These are phyloP conservation scores for Infundibulicybe gibba DNA, from an alignment of 768 basidiomycete species.

Conservation along the genomic window DNA sequence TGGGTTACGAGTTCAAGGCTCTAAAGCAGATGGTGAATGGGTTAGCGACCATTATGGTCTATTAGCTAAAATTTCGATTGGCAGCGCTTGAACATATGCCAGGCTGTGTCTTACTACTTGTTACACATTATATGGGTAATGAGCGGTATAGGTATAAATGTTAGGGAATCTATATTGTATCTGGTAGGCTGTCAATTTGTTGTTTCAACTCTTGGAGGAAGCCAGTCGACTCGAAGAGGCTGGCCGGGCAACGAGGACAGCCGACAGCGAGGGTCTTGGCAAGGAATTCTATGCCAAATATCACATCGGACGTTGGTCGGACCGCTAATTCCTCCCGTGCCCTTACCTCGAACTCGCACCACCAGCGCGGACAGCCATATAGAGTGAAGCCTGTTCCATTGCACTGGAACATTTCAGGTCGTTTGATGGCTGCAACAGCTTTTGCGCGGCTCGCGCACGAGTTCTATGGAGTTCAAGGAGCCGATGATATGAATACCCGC, in stretches of 20 bases:
- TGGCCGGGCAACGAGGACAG: conserved; percentile 34
- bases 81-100: no score
- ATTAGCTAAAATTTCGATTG: no score
- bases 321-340: conserved; percentile 41
- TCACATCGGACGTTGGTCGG: conserved; percentile 39
- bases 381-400: conserved; percentile 26
- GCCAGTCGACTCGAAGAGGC: conserved; percentile 31
- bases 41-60: no score
- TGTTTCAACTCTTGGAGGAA: conserved; percentile 38
- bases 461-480: conserved; percentile 43
- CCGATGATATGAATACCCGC: conserved; percentile 45
- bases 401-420: conserved; percentile 44
- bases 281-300: conserved; percentile 35
- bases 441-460: conserved; percentile 35
- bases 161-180: conserved; percentile 2
- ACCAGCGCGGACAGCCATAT: conserved; percentile 37
- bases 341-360: conserved; percentile 38
- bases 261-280: conserved; percentile 33
- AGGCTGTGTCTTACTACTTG: no score
- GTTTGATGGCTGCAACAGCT: conserved; percentile 29
- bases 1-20: no score
- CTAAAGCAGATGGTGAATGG: no score
- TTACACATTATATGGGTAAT: no score
- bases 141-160: no score
- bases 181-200: conserved; percentile 32